Evolutionary conservation across 192 early-diverging fungal species (phyloP).

Genomic region (Fimicolochytrium jonesii): DNA sequence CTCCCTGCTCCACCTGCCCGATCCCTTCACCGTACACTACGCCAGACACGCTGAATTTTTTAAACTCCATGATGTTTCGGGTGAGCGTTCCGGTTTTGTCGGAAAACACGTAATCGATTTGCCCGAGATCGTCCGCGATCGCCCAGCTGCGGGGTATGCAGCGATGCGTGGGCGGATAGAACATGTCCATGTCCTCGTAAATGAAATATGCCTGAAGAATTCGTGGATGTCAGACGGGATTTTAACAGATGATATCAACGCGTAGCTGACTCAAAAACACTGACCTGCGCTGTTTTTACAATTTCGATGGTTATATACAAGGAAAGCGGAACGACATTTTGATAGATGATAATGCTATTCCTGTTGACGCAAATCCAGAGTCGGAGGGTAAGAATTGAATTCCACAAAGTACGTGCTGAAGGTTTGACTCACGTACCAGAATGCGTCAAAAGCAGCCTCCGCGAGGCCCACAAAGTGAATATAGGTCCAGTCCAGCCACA

Average conservation of each 20-base stretch:
- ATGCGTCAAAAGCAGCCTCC: conserved; percentile 28
- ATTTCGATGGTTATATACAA: conserved; percentile 91
- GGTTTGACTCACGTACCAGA: conserved; percentile 30
- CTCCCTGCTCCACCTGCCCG: conserved; percentile 50
- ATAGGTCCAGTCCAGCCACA: conserved; percentile 22
- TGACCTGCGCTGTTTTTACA: conserved; percentile 79
- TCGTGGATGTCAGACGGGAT: too few relatives aligned
- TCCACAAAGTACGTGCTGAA: not conserved
- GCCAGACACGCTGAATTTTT: conserved; percentile 85
- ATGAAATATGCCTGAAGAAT: conserved; percentile 80
- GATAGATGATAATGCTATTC: conserved; percentile 84
- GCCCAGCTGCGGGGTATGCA: conserved; percentile 89
- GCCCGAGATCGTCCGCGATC: conserved; percentile 83
- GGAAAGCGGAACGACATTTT: conserved; percentile 95
- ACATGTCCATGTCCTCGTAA: conserved; percentile 85
- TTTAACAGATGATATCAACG: not conserved
- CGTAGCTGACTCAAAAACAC: conserved; percentile 4
- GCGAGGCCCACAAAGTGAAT: not conserved
- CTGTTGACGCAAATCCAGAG: too few relatives aligned
- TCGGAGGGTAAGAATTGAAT: not conserved
- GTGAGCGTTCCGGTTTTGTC: conserved; percentile 98
- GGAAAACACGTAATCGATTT: conserved; percentile 94
- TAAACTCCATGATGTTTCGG: conserved; percentile 95
- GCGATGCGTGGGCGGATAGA: conserved; percentile 66
- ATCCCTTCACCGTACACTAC: conserved; percentile 64